phyloP scores from a whole-genome alignment of 2,329 filamentous ascomycete species.

The Fusarium siculi region DNA sequence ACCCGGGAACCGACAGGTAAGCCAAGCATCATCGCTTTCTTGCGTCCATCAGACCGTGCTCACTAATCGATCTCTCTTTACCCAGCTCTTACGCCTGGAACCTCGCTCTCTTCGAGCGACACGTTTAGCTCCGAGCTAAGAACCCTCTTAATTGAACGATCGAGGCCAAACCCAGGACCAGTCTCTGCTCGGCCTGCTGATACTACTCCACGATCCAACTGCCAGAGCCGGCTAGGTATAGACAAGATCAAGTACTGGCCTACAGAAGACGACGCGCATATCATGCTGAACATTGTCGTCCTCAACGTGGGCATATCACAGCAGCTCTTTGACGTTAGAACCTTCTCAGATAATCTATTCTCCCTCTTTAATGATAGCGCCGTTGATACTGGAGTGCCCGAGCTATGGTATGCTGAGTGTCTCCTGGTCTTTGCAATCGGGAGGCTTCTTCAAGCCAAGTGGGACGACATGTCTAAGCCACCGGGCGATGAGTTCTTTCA shows the following conservation, averaged over 20 bases:
- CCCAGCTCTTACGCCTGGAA: background rate
- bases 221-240: background rate
- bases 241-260: constrained; percentile 16
- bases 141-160: background rate
- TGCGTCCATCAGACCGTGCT: background rate
- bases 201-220: background rate
- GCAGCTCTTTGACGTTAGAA: constrained; percentile 22
- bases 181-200: background rate
- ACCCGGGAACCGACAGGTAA: background rate
- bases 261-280: constrained; percentile 27
- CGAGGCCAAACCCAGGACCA: background rate
- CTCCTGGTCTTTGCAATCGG: constrained; percentile 22
- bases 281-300: constrained; percentile 19
- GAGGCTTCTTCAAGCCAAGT: constrained; percentile 15
- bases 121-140: constrained; percentile 25
- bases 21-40: background rate
- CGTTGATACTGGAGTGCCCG: background rate
- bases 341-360: constrained; percentile 20
- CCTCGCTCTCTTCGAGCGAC: constrained; percentile 22
- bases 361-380: background rate
- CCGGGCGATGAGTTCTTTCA: constrained; percentile 27
- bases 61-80: background rate
- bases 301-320: constrained; percentile 32
- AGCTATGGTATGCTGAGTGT: constrained; percentile 27
- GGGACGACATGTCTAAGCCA: constrained; percentile 10